A percentile compares a stretch with the other conserved stretches of the same genome.
Conservation (phyloP, 2,329 filamentous ascomycete genomes). For the Aspergillus vadensis region DNA sequence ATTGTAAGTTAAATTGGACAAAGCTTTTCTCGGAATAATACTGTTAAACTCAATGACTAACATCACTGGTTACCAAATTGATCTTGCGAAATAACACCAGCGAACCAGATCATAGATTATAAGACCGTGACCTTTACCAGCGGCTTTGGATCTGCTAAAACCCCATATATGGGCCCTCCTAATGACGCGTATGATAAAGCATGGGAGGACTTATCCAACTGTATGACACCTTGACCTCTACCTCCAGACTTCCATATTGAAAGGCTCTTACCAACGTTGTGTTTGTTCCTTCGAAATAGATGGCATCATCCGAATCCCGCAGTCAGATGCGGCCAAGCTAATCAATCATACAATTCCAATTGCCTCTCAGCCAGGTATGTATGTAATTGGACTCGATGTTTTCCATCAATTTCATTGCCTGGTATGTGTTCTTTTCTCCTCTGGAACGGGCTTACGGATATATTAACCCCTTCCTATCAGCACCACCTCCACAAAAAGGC, state of each 20-base stretch:
- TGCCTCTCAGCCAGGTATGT: conserved; percentile 11
- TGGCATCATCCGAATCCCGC: conserved; percentile 14
- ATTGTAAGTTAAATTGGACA: too few relatives aligned
- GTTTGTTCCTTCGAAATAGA: neutral
- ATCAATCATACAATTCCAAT: conserved; percentile 17
- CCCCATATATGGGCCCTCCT: conserved; percentile 14
- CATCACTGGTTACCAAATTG: too few relatives aligned
- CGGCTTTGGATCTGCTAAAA: conserved; percentile 8
- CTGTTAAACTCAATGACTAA: too few relatives aligned
- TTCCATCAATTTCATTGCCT: conserved; percentile 31
- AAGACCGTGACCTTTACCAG: conserved; percentile 9
- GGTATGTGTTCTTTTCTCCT: conserved; percentile 4
- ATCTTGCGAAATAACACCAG: too few relatives aligned
- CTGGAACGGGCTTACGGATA: too few relatives aligned
- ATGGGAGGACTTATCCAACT: conserved; percentile 17
- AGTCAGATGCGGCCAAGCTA: conserved; percentile 9
- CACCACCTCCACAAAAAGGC: too few relatives aligned
- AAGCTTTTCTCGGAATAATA: too few relatives aligned
- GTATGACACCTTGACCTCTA: neutral
- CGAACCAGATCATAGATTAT: neutral
- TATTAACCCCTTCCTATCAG: too few relatives aligned
- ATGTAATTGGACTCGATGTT: conserved; percentile 17
- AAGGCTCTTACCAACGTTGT: too few relatives aligned
- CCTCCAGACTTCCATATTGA: too few relatives aligned
- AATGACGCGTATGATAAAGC: conserved; percentile 9